Conservation (phyloP, 441 rosid species). For the Isatis lusitanica region DNA sequence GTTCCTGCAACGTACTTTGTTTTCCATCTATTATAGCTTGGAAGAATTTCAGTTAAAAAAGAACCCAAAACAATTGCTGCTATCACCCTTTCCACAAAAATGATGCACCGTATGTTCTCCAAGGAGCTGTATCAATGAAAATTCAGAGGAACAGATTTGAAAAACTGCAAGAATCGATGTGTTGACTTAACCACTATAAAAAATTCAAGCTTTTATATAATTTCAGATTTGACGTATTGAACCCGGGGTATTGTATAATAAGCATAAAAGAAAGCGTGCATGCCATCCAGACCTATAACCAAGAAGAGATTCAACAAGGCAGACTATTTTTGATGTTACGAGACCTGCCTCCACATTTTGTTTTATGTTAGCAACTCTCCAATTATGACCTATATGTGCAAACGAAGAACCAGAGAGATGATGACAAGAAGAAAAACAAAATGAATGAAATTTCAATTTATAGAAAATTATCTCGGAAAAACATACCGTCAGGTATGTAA, state of each 20-base stretch:
- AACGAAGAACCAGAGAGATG: conserved; percentile 11
- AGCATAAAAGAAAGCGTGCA: not conserved
- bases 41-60: conserved; percentile 60
- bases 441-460: not conserved
- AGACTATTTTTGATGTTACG: conserved; percentile 50
- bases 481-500: conserved; percentile 57
- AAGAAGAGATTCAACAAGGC: conserved; percentile 69
- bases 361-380: conserved; percentile 45
- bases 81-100: conserved; percentile 88
- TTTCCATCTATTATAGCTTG: conserved; percentile 59
- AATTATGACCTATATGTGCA: conserved; percentile 39
- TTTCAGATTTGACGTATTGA: not conserved
- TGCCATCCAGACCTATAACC: conserved; percentile 62
- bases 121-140: conserved; percentile 43
- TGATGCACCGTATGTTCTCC: conserved; percentile 72
- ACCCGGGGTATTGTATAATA: not conserved
- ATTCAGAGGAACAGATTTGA: not conserved
- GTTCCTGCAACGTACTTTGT: conserved; percentile 74
- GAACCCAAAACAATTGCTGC: conserved; percentile 63
- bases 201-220: not conserved
- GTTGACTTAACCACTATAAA: not conserved
- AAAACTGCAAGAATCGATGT: not conserved
- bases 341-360: conserved; percentile 50
- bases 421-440: not conserved
- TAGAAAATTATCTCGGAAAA: conserved; percentile 9